Percentiles rank a stretch among this genome's conserved stretches.
These are phyloP conservation scores for Floccularia luteovirens DNA, from an alignment of 768 basidiomycete species.

Conservation along the genomic window DNA sequence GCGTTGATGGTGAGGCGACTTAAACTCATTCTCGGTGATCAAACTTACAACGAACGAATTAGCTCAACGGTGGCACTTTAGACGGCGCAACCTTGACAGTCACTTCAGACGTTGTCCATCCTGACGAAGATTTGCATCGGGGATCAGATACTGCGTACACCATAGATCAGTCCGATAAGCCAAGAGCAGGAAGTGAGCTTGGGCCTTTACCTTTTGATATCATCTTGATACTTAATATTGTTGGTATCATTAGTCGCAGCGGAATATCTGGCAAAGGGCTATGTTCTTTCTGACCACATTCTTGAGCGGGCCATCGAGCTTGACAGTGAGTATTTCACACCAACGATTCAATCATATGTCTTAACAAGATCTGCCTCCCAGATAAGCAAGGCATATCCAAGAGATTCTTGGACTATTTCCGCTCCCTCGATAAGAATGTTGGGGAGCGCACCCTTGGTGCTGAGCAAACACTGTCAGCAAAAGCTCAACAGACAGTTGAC, in stretches of 20 bases:
- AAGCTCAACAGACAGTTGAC: constrained; percentile 56
- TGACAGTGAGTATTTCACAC: constrained; percentile 38
- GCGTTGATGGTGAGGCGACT: constrained; percentile 59
- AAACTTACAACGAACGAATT: not conserved
- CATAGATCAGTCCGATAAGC: constrained; percentile 87
- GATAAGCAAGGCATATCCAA: constrained; percentile 84
- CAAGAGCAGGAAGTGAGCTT: constrained; percentile 78
- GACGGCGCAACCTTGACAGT: constrained; percentile 67
- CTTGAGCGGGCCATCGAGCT: constrained; percentile 76
- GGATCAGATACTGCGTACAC: constrained; percentile 24
- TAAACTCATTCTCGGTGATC: not conserved
- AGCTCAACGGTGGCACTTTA: constrained; percentile 73
- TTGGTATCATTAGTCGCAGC: constrained; percentile 57
- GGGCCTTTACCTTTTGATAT: too few species aligned
- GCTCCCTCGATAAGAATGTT: constrained; percentile 58
- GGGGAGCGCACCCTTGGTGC: constrained; percentile 70
- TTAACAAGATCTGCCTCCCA: constrained; percentile 16
- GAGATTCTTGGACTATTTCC: constrained; percentile 77
- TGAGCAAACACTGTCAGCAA: constrained; percentile 73
- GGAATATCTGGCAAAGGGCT: constrained; percentile 90
- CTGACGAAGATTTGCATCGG: constrained; percentile 42
- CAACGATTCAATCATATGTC: not conserved
- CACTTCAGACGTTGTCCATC: constrained; percentile 50
- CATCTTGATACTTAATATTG: constrained; percentile 18
- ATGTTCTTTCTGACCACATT: constrained; percentile 70